A percentile compares a stretch with the other conserved stretches of the same genome.
Evolutionary conservation across 306 rosid species (phyloP).

Genomic region (Ziziphus jujuba): DNA sequence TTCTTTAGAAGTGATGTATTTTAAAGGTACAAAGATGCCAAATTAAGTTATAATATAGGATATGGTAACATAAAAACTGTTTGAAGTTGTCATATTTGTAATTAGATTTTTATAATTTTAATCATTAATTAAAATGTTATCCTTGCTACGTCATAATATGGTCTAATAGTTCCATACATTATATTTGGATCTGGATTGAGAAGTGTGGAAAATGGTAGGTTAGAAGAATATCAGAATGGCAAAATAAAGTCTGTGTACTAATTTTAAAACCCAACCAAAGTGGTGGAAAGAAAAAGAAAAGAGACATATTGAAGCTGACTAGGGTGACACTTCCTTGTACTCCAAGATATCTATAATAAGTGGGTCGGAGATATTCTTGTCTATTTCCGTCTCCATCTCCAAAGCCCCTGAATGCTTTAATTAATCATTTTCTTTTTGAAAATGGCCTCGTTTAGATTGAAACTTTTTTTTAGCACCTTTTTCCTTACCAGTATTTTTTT

Average conservation of each 20-base stretch:
- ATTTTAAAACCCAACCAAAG: not conserved
- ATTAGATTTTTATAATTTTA: too few species aligned
- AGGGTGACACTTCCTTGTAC: not conserved
- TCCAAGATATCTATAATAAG: constrained; percentile 1
- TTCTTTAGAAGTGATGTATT: too few species aligned
- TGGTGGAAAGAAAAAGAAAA: too few species aligned
- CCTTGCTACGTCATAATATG: too few species aligned
- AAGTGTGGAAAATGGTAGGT: not conserved
- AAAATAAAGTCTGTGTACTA: not conserved
- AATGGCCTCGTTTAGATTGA: not conserved
- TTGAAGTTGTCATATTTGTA: too few species aligned
- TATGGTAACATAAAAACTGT: too few species aligned
- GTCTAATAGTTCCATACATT: too few species aligned
- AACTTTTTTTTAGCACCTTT: not conserved
- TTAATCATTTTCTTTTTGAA: not conserved
- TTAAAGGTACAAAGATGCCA: too few species aligned
- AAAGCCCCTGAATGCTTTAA: not conserved
- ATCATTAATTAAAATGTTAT: too few species aligned
- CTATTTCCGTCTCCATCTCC: not conserved
- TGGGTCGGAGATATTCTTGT: not conserved
- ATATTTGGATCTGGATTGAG: too few species aligned
- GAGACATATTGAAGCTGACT: not conserved
- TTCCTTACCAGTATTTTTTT: not conserved
- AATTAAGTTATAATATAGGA: too few species aligned
- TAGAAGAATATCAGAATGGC: not conserved